Evolutionary conservation across 2,329 filamentous ascomycete species (phyloP).

Genomic region (Scedosporium apiospermum): DNA sequence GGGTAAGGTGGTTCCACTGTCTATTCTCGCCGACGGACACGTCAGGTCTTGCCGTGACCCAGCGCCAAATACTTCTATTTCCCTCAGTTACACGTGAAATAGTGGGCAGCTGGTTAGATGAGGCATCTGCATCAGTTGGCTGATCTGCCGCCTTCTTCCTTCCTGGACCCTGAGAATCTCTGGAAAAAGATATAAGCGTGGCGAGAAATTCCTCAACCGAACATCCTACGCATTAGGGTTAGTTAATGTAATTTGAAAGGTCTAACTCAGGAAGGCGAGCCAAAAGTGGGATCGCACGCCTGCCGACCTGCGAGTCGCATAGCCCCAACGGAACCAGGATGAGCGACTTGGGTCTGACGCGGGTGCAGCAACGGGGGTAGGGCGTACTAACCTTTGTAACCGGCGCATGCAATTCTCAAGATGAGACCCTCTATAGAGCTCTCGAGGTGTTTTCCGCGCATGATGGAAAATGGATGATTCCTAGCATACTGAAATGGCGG

Average conservation of each 20-base stretch:
- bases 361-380: too few species aligned
- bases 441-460: constrained; percentile 10
- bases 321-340: not conserved
- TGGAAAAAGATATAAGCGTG: not conserved
- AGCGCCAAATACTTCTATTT: constrained; percentile 12
- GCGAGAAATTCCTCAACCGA: constrained; percentile 2
- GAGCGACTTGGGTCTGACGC: too few species aligned
- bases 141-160: not conserved
- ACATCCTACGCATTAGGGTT: constrained; percentile 1
- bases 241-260: not conserved
- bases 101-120: not conserved
- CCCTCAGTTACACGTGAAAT: not conserved
- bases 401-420: constrained; percentile 11
- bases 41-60: constrained; percentile 14
- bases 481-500: not conserved
- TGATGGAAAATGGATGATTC: not conserved
- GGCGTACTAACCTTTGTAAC: constrained; percentile 9
- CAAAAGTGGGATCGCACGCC: too few species aligned
- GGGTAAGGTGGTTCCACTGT: constrained; percentile 12
- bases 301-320: too few species aligned
- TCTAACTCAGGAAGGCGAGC: too few species aligned
- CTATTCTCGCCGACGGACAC: constrained; percentile 13
- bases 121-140: not conserved
- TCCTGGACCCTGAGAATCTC: not conserved
- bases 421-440: constrained; percentile 11